phyloP scores from a whole-genome alignment of 192 early-diverging fungal genomes.

The Chytriomyces sp. region DNA sequence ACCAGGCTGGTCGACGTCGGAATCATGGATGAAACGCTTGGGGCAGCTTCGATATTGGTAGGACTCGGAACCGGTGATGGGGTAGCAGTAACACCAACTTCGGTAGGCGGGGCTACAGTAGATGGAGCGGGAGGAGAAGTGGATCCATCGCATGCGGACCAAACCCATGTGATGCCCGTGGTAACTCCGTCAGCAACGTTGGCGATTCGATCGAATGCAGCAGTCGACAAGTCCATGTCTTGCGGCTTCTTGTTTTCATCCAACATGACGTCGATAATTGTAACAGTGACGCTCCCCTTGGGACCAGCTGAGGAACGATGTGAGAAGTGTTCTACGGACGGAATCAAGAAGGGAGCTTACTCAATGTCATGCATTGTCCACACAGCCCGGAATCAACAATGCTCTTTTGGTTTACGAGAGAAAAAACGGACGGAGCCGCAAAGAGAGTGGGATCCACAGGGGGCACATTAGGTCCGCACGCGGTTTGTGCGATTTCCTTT shows the following conservation, averaged over 20 bases:
- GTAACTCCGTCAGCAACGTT: background rate
- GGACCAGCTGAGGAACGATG: too few relatives aligned
- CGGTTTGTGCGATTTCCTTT: too few relatives aligned
- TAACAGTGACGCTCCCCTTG: conserved; percentile 5
- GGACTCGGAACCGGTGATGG: too few relatives aligned
- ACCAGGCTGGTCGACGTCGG: too few relatives aligned
- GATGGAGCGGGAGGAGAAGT: background rate
- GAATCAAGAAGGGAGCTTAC: too few relatives aligned
- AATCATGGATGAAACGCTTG: too few relatives aligned
- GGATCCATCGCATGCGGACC: background rate
- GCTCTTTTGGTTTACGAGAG: background rate
- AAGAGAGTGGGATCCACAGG: background rate
- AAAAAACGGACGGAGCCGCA: background rate
- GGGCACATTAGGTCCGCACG: background rate
- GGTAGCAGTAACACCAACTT: too few relatives aligned
- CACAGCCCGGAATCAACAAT: background rate
- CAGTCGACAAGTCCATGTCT: background rate
- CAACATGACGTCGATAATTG: background rate
- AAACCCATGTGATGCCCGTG: background rate
- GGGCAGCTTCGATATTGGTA: too few relatives aligned
- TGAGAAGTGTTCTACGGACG: too few relatives aligned
- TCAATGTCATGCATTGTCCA: background rate
- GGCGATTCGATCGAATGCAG: background rate
- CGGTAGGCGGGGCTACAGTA: too few relatives aligned
- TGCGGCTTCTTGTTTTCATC: background rate